phyloP scores from a whole-genome alignment of 495 filamentous ascomycete species.

The Podospora anserina region DNA sequence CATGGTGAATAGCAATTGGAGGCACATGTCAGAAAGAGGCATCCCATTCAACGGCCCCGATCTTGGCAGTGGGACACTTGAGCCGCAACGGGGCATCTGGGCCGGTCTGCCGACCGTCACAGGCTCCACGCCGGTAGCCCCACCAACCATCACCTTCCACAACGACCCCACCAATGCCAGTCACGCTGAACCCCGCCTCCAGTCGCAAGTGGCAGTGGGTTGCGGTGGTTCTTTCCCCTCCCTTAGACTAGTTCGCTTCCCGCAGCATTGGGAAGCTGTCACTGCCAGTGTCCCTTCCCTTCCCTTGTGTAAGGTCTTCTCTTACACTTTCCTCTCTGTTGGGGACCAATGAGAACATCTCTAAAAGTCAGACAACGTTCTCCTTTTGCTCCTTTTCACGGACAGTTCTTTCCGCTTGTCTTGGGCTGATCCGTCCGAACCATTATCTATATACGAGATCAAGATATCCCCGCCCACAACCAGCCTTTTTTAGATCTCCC shows the following conservation, averaged over 20 bases:
- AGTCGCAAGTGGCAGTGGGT: not conserved
- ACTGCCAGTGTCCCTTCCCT: not conserved
- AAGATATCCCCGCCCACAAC: not conserved
- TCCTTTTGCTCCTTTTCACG: not conserved
- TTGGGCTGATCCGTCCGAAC: not conserved
- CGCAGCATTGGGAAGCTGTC: not conserved
- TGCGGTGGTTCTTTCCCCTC: not conserved
- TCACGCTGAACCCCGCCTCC: not conserved
- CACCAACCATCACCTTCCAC: conserved; percentile 6
- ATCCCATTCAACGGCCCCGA: not conserved
- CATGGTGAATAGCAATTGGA: not conserved
- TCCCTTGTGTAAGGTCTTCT: not conserved
- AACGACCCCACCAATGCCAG: not conserved
- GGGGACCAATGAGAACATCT: not conserved
- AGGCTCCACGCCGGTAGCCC: not conserved
- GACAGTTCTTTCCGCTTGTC: not conserved
- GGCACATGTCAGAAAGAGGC: not conserved
- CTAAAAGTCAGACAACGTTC: not conserved
- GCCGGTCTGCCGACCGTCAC: conserved; percentile 8
- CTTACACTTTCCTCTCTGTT: not conserved
- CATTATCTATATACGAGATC: not conserved
- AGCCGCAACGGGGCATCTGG: conserved; percentile 17
- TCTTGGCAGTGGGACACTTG: not conserved
- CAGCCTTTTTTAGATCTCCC: not conserved
- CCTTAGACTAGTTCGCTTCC: not conserved